Evolutionary conservation across 2,329 filamentous ascomycete species (phyloP).

Genomic region (Xylaria sp.): DNA sequence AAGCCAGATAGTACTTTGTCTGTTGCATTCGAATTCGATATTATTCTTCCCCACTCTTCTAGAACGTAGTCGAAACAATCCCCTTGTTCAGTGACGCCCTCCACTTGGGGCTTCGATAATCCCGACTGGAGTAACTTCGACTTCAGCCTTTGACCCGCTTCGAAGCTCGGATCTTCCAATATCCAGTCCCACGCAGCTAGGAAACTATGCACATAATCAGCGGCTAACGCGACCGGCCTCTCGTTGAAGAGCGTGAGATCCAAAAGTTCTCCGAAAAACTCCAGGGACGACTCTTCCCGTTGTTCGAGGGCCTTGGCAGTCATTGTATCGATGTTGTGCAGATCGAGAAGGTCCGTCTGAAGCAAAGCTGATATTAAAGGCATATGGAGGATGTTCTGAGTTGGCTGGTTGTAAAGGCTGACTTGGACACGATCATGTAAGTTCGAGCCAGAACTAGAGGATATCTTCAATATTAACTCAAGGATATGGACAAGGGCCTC

Average conservation of each 20-base stretch:
- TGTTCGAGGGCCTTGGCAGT: slow-evolving; percentile 77
- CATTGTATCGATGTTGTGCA: slow-evolving; percentile 74
- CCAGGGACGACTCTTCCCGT: slow-evolving; percentile 76
- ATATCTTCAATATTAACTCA: slow-evolving; percentile 69
- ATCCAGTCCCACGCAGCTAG: slow-evolving; percentile 86
- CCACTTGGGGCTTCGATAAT: slow-evolving; percentile 55
- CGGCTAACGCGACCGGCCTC: slow-evolving; percentile 79
- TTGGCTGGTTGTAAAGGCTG: slow-evolving; percentile 66
- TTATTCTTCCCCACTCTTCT: slow-evolving; percentile 90
- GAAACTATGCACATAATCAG: slow-evolving; percentile 86
- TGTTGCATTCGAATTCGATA: slow-evolving; percentile 78
- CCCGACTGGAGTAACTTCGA: slow-evolving; percentile 62
- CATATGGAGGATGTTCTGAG: slow-evolving; percentile 65
- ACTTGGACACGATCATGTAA: slow-evolving; percentile 65
- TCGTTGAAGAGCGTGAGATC: slow-evolving; percentile 83
- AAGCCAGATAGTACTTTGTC: slow-evolving; percentile 80
- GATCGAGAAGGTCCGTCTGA: slow-evolving; percentile 70
- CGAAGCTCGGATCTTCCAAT: slow-evolving; percentile 73
- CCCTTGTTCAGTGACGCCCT: slow-evolving; percentile 68
- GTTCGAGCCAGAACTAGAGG: slow-evolving; percentile 56
- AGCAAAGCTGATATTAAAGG: slow-evolving; percentile 67
- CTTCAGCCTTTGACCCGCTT: slow-evolving; percentile 76
- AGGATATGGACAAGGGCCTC: slow-evolving; percentile 72
- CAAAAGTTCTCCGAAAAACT: slow-evolving; percentile 82
- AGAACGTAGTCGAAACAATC: slow-evolving; percentile 96